phyloP scores from a whole-genome alignment of 1,284 basidiomycete genomes.

The Mycosarcoma maydis region DNA sequence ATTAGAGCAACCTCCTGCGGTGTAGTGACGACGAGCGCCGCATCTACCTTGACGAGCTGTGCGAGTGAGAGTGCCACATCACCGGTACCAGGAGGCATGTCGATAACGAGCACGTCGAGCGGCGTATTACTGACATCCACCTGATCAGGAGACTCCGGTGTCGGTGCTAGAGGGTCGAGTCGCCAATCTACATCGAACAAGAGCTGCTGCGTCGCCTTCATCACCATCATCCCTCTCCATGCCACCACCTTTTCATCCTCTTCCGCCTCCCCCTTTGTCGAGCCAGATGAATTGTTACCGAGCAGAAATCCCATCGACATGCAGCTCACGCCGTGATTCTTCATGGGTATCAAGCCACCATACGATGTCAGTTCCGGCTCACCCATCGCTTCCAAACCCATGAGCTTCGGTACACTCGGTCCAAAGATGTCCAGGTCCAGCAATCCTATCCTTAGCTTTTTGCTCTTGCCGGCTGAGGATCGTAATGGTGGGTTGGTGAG shows the following conservation, averaged over 20 bases:
- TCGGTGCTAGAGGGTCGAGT: slow-evolving; percentile 19
- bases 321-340: slow-evolving; percentile 88
- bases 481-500: slow-evolving; percentile 26
- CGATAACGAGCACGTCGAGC: slow-evolving; percentile 87
- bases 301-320: slow-evolving; percentile 94
- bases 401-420: slow-evolving; percentile 91
- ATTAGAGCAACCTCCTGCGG: slow-evolving; percentile 93
- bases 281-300: slow-evolving; percentile 13
- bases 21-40: slow-evolving; percentile 77
- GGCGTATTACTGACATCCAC: slow-evolving; percentile 11
- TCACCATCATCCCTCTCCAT: slow-evolving; percentile 98
- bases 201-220: slow-evolving; percentile 96
- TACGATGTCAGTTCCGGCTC: slow-evolving; percentile 79
- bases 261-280: background rate
- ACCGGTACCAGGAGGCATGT: slow-evolving; percentile 97
- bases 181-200: slow-evolving; percentile 96
- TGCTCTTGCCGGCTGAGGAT: background rate
- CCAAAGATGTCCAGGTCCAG: slow-evolving; percentile 97
- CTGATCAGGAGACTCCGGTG: slow-evolving; percentile 6
- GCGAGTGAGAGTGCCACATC: slow-evolving; percentile 93
- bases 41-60: slow-evolving; percentile 76
- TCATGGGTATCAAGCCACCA: slow-evolving; percentile 79
- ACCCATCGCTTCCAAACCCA: slow-evolving; percentile 83
- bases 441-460: slow-evolving; percentile 76
- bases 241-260: slow-evolving; percentile 72